These are phyloP conservation scores for Puccinia coronata DNA, from an alignment of 1,284 basidiomycete species.

Conservation along the genomic window DNA sequence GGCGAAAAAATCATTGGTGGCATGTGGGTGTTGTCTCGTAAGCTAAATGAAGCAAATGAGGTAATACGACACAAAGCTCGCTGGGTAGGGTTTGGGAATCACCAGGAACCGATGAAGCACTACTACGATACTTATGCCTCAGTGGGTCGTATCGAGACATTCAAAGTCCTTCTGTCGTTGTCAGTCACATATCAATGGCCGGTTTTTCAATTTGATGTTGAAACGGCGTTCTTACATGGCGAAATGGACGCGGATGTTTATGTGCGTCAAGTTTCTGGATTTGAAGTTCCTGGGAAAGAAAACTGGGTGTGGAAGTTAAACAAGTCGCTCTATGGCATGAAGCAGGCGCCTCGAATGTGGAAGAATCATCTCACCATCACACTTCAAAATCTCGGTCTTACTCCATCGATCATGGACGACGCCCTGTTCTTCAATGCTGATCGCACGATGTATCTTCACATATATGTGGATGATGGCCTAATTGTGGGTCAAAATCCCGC, in stretches of 20 bases:
- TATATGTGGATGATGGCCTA: constrained; percentile 19
- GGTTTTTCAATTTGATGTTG: constrained; percentile 27
- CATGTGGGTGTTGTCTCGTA: constrained; percentile 24
- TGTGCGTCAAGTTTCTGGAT: not conserved
- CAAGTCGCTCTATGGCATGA: too few species aligned
- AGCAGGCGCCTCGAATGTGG: too few species aligned
- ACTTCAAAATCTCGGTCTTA: not conserved
- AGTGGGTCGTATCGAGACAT: not conserved
- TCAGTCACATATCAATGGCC: not conserved
- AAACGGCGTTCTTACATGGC: constrained; percentile 13
- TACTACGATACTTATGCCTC: constrained; percentile 21
- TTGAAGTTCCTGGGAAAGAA: not conserved
- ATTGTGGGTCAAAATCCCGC: not conserved
- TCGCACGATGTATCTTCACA: not conserved
- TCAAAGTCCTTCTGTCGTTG: constrained; percentile 18
- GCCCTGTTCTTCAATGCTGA: not conserved
- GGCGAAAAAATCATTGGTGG: constrained; percentile 28
- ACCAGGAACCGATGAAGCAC: not conserved
- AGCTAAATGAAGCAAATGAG: constrained; percentile 26
- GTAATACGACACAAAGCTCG: constrained; percentile 15
- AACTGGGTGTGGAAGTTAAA: not conserved
- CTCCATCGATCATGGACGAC: constrained; percentile 7
- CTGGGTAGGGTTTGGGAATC: constrained; percentile 28
- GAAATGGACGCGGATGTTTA: constrained; percentile 21
- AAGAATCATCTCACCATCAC: not conserved